phyloP scores from a whole-genome alignment of 2,329 filamentous ascomycete species.

The Paramyrothecium sp. region DNA sequence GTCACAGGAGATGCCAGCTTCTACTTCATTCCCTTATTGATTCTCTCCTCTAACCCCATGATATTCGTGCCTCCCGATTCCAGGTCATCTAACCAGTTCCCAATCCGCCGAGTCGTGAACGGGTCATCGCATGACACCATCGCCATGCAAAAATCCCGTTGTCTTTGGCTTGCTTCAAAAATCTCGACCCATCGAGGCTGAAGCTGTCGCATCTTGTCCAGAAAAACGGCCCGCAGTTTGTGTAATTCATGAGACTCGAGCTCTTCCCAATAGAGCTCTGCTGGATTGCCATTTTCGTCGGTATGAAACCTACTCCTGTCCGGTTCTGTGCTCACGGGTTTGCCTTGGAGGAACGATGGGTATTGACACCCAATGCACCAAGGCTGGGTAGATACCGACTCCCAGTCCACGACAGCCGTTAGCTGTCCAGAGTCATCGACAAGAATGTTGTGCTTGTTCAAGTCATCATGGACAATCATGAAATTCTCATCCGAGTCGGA shows the following conservation, averaged over 20 bases:
- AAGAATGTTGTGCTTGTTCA: slow-evolving; percentile 36
- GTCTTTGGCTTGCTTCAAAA: background rate
- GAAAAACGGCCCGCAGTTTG: background rate
- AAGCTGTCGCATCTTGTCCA: slow-evolving; percentile 1
- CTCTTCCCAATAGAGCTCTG: background rate
- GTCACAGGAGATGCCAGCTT: background rate
- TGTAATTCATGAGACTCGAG: background rate
- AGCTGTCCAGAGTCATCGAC: slow-evolving; percentile 30
- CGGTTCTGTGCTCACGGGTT: background rate
- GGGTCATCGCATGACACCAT: background rate
- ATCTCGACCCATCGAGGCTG: slow-evolving; percentile 2
- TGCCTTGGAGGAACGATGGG: slow-evolving; percentile 29
- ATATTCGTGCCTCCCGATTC: background rate
- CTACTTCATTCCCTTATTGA: background rate
- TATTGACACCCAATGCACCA: slow-evolving; percentile 32
- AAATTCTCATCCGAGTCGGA: slow-evolving; percentile 20
- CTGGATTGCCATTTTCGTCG: background rate
- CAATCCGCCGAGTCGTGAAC: background rate
- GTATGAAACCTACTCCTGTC: background rate
- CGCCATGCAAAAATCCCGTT: background rate
- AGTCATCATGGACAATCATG: slow-evolving; percentile 32
- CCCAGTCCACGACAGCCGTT: slow-evolving; percentile 40
- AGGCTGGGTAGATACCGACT: slow-evolving; percentile 38
- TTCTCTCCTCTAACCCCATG: background rate
- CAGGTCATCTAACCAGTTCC: background rate